Base-by-base conservation (phyloP, 2,329 filamentous ascomycete genomes). In the Geosmithia flava region DNA sequence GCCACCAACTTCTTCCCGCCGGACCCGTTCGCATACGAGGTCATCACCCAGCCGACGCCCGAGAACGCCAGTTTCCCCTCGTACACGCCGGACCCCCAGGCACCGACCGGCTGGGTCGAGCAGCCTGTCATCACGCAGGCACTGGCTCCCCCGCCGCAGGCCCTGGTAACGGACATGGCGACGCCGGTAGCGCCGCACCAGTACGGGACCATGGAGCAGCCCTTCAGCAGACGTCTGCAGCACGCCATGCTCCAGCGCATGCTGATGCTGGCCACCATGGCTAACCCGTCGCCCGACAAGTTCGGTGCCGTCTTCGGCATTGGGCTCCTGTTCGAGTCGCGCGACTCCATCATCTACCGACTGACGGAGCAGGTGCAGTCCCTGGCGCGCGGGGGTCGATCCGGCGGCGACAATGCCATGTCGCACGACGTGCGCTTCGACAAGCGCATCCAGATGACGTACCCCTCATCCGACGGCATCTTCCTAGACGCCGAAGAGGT, bases 401-500 rank as follows among this genome's bases (percentile, higher is more conserved):
- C 79, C 49, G 66, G 76, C 48, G 81, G 75, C 68, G 66, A 68
- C 3, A 70, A 74, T 5, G 81, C 85, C 0, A 81, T 85, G 47
- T 71, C 81, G 29, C 71, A 81, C 52, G 67, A 88, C 29, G 84
- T 84, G 1, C 81, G 81, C 2, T 74, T 81, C 1, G 42, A 44
- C 17, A 44, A 44, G 42, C 20, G 42, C 15, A 23, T 27, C 42
- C 19, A 20, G 33, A 72, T 76, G 53, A 72, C 70, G 40, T 61
- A 81, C 7, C 71, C 75, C 1, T 83, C 79, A 0, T 85, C 82
- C 51, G 76, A 84, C 50, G 85, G 85, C 4, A 20, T 23, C 46
- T 93, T 87, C 70, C 86, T 85, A 54, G 86, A 93, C 57, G 68
- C 80, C 0, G 75, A 86, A 50, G 87, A 93, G 59, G 81, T 89